These are phyloP conservation scores for Fragaria iinumae DNA, from an alignment of 306 rosid species.

Conservation along the genomic window DNA sequence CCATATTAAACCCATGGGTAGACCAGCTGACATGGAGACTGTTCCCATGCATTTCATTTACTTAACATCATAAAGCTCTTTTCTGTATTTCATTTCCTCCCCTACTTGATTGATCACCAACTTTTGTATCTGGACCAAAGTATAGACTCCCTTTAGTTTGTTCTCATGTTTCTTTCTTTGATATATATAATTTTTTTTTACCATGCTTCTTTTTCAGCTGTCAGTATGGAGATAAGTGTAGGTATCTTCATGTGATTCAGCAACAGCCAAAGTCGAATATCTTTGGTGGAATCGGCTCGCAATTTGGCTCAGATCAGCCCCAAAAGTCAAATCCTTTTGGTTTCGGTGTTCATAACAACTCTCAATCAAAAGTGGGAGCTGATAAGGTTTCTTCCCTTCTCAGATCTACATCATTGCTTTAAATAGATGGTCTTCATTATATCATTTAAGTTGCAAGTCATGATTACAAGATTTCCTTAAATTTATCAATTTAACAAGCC, in stretches of 20 bases:
- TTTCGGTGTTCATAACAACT: slow-evolving; percentile 58
- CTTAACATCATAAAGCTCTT: too few relatives aligned
- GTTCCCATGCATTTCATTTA: too few relatives aligned
- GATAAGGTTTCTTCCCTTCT: slow-evolving; percentile 50
- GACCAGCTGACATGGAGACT: too few relatives aligned
- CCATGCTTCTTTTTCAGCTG: slow-evolving; percentile 57
- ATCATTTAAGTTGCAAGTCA: not conserved
- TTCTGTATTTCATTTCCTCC: not conserved
- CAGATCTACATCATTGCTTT: not conserved
- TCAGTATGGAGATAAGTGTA: slow-evolving; percentile 70
- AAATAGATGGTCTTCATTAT: not conserved
- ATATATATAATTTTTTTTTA: not conserved
- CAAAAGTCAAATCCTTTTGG: slow-evolving; percentile 73
- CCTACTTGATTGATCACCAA: not conserved
- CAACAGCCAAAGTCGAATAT: slow-evolving; percentile 47
- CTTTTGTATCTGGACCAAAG: not conserved
- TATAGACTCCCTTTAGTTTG: not conserved
- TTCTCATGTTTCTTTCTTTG: not conserved
- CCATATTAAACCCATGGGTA: too few relatives aligned
- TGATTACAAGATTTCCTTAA: not conserved
- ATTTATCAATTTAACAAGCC: slow-evolving; percentile 12
- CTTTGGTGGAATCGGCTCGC: slow-evolving; percentile 47
- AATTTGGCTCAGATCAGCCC: slow-evolving; percentile 37
- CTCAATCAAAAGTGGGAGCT: slow-evolving; percentile 33
- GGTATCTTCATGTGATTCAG: slow-evolving; percentile 47